A percentile compares a stretch with the other conserved stretches of the same genome.
These are phyloP conservation scores for Nannizzia gypsea DNA, from an alignment of 2,329 filamentous ascomycete species.

Conservation along the genomic window DNA sequence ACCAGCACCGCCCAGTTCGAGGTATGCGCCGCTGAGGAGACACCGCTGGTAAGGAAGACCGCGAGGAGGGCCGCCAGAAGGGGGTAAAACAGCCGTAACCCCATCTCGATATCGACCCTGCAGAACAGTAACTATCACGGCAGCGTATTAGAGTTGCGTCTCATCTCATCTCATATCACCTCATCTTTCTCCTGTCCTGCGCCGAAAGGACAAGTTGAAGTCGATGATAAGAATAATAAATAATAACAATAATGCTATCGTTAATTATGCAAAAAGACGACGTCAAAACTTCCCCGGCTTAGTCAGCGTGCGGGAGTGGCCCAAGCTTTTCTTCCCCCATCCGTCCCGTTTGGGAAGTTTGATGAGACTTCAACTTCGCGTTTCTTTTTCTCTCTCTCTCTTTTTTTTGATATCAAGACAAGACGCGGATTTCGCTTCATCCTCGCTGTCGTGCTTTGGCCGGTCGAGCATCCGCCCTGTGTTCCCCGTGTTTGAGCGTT, in stretches of 20 bases:
- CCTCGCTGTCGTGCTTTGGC: not conserved
- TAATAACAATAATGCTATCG: not conserved
- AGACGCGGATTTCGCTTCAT: not conserved
- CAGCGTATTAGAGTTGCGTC: not conserved
- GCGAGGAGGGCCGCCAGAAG: constrained; percentile 13
- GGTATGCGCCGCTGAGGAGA: constrained; percentile 50
- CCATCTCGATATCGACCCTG: not conserved
- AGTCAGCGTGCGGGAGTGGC: not conserved
- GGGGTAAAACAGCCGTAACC: not conserved
- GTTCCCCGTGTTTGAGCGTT: not conserved
- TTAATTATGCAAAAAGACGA: not conserved
- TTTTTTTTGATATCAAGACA: not conserved
- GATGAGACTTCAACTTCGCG: not conserved
- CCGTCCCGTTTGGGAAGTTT: not conserved
- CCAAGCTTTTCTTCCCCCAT: not conserved
- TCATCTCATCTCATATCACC: too few relatives aligned
- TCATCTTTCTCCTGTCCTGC: not conserved
- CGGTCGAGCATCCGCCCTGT: not conserved
- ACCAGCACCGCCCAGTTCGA: constrained; percentile 99
- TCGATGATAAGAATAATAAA: not conserved
- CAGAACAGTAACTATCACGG: not conserved
- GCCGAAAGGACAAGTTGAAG: not conserved
- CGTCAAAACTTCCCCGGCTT: not conserved
- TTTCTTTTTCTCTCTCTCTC: not conserved
- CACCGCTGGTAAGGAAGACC: constrained; percentile 7